Base-by-base conservation (phyloP, 177 flowering plant genomes). In the Telopea speciosissima region DNA sequence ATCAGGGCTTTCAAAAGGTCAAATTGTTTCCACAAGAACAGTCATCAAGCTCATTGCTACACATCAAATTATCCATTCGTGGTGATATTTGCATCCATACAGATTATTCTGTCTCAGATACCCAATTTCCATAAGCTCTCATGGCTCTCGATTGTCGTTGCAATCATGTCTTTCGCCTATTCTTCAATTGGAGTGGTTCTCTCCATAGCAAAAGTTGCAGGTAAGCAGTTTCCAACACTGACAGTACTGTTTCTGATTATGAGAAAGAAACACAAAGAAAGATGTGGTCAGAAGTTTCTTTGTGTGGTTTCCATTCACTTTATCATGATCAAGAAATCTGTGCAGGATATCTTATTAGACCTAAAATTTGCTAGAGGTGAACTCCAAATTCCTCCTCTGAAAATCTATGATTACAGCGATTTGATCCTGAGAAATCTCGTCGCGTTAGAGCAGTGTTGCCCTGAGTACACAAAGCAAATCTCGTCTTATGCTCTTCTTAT, bases 391-490 rank as follows among this genome's bases (percentile, higher is more conserved):
- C 85, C 82, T 8, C 71, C 65, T 3, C 1, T 83, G 3, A 8
- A 28, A 4, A 26, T 80, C 16, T 68, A 67, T 36, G 56, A 49
- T 22, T 62, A 69, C 60, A 75, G 80, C 6, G 80, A 75, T 40
- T 45, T 67, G 2, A 67, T 84, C 49, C 60, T 82, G 19, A 62
- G 82, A 66, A 84, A 84, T 44, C 73, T 82, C 59, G 73, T 82
- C 11, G 85, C 83, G 0, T 61, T 69, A 9, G 85, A 84, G 76
- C 71, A 72, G 10, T 63, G 77, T 40, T 60, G 59, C 12, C 1
- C 28, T 0, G 71, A 66, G n/a, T 24, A 1, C 17, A 62, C 70
- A 0, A 61, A 12, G 31, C 68, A 63, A 31, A 59, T 80, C 0
- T 62, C 82, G 0, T 77, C 77, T 11, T 85, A 85, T 66, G 81